A percentile compares a stretch with the other conserved stretches of the same genome.
These are phyloP conservation scores for Eucalyptus polyanthemos DNA, from an alignment of 345 rosid genomes.

Conservation along the genomic window DNA sequence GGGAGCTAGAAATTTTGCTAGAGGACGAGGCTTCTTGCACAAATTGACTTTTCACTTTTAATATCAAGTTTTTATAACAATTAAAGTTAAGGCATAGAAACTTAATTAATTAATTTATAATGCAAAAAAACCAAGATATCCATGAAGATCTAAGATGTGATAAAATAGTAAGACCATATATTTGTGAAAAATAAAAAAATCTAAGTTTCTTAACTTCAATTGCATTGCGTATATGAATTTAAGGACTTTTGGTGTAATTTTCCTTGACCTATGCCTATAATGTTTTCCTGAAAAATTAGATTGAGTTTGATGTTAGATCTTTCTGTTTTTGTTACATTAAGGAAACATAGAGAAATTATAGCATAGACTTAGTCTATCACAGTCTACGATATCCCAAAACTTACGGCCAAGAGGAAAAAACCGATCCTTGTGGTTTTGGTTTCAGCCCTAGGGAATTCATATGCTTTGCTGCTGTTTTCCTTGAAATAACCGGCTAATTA, in stretches of 20 bases:
- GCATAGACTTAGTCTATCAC: no score
- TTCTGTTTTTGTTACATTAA: not conserved
- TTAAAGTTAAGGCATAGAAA: not conserved
- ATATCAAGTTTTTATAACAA: not conserved
- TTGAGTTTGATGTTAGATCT: not conserved
- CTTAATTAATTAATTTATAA: not conserved
- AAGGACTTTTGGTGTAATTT: not conserved
- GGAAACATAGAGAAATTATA: not conserved
- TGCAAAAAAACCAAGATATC: not conserved
- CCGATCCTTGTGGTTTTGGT: not conserved
- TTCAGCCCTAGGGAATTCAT: not conserved
- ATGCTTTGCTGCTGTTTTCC: not conserved
- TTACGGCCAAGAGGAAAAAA: not conserved
- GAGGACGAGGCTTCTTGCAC: not conserved
- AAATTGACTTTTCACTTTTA: not conserved
- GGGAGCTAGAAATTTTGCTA: accelerated
- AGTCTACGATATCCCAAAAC: not conserved
- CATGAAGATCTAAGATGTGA: not conserved
- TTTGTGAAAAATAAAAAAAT: no score
- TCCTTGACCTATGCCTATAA: not conserved
- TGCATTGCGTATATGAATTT: not conserved
- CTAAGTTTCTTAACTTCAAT: no score
- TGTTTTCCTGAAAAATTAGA: not conserved
- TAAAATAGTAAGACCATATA: not conserved
- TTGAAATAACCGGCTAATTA: not conserved